Conservation (phyloP, 345 rosid genomes). For the Lepidium didymum region DNA sequence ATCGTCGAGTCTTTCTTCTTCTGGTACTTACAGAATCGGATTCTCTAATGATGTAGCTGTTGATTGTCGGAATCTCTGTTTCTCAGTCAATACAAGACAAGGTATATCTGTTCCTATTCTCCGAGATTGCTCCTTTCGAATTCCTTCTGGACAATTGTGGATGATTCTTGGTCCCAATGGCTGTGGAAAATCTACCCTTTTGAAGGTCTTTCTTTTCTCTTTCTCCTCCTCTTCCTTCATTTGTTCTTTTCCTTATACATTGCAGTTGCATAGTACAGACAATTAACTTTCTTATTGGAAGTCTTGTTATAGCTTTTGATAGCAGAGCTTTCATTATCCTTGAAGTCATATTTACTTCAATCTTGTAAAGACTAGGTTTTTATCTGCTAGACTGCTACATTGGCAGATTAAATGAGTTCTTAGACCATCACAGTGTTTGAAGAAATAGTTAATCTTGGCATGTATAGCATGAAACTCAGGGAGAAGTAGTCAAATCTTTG, state of each 20-base stretch:
- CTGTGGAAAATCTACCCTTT: constrained; percentile 93
- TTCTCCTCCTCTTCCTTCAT: background rate
- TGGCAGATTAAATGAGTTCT: background rate
- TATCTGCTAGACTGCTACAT: background rate
- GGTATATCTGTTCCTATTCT: constrained; percentile 55
- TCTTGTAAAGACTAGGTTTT: background rate
- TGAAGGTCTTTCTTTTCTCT: constrained; percentile 50
- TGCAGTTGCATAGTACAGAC: background rate
- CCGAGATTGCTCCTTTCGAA: constrained; percentile 57
- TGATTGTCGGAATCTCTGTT: constrained; percentile 58
- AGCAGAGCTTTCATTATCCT: background rate
- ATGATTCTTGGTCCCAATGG: constrained; percentile 98
- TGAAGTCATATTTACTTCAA: background rate
- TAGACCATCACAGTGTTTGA: background rate
- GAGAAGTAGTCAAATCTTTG: background rate
- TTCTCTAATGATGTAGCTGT: constrained; percentile 35
- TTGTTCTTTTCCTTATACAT: background rate
- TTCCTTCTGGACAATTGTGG: constrained; percentile 84
- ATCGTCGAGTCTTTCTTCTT: constrained; percentile 5
- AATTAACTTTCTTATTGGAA: background rate
- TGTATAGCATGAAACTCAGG: background rate
- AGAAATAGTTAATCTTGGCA: background rate
- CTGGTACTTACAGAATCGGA: constrained; percentile 33
- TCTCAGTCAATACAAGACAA: constrained; percentile 52
- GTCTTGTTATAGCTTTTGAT: background rate